Conservation (phyloP, 768 basidiomycete genomes). For the Agrocybe praecox region DNA sequence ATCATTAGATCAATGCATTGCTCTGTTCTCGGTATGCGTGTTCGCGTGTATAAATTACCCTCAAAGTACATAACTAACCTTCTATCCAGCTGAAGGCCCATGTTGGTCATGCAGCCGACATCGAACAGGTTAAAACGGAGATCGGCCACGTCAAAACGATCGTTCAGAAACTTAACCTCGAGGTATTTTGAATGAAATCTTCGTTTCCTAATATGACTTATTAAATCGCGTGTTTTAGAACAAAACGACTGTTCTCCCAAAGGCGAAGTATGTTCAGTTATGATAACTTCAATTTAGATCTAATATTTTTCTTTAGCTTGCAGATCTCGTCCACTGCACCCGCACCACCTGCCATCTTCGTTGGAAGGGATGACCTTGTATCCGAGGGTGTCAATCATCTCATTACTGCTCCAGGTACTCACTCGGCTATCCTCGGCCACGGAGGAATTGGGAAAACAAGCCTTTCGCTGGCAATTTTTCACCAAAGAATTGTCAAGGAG, state of each 20-base stretch:
- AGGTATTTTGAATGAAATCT: background rate
- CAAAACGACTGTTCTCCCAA: background rate
- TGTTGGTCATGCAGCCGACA: background rate
- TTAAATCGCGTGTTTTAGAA: background rate
- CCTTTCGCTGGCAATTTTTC: conserved; percentile 1
- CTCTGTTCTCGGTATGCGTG: background rate
- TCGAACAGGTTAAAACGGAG: background rate
- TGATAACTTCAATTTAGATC: background rate
- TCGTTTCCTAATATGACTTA: background rate
- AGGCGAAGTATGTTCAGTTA: background rate
- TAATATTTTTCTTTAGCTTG: background rate
- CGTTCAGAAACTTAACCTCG: background rate
- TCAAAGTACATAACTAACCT: background rate
- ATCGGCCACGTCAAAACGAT: background rate
- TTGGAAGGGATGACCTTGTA: conserved; percentile 8
- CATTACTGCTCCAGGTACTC: background rate
- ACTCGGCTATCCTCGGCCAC: background rate
- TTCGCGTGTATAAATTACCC: no score
- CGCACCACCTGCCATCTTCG: background rate
- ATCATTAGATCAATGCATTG: background rate
- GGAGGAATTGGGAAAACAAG: conserved; percentile 3
- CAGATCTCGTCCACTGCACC: background rate
- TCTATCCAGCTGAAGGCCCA: background rate
- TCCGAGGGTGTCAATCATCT: conserved; percentile 1
- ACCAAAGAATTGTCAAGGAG: background rate